A percentile compares a stretch with the other conserved stretches of the same genome.
phyloP scores from a whole-genome alignment of 2,329 filamentous ascomycete genomes.

The Cadophora sp. region DNA sequence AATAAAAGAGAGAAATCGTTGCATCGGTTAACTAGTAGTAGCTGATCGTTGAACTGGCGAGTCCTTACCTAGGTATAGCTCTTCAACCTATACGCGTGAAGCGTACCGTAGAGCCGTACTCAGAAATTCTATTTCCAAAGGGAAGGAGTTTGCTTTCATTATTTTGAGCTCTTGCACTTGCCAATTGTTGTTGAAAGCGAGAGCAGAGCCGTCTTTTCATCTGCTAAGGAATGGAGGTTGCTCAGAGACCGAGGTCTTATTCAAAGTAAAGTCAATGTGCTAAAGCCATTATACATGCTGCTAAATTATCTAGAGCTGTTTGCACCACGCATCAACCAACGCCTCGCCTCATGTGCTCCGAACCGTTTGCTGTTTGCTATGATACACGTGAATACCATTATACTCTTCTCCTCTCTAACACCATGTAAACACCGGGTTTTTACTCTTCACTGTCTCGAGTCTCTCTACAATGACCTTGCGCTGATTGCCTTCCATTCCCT shows the following conservation, averaged over 20 bases:
- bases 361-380: neutral
- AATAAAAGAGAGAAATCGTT: too few species aligned
- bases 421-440: slow-evolving; percentile 97
- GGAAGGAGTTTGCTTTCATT: too few species aligned
- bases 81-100: too few species aligned
- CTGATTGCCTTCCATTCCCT: slow-evolving; percentile 89
- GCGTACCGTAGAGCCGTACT: too few species aligned
- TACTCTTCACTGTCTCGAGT: slow-evolving; percentile 92
- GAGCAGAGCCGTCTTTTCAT: too few species aligned
- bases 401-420: slow-evolving; percentile 62
- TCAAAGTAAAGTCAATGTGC: neutral
- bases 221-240: too few species aligned
- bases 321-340: slow-evolving; percentile 12
- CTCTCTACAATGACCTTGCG: slow-evolving; percentile 97
- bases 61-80: too few species aligned
- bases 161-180: too few species aligned
- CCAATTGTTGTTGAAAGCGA: too few species aligned
- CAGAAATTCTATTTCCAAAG: too few species aligned
- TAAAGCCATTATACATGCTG: neutral
- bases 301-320: slow-evolving; percentile 6
- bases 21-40: too few species aligned
- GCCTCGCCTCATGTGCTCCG: slow-evolving; percentile 10
- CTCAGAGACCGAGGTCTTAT: neutral
- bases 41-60: too few species aligned
- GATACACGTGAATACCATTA: slow-evolving; percentile 3